Evolutionary conservation across 306 rosid species (phyloP).

Genomic region (Prunus padus): DNA sequence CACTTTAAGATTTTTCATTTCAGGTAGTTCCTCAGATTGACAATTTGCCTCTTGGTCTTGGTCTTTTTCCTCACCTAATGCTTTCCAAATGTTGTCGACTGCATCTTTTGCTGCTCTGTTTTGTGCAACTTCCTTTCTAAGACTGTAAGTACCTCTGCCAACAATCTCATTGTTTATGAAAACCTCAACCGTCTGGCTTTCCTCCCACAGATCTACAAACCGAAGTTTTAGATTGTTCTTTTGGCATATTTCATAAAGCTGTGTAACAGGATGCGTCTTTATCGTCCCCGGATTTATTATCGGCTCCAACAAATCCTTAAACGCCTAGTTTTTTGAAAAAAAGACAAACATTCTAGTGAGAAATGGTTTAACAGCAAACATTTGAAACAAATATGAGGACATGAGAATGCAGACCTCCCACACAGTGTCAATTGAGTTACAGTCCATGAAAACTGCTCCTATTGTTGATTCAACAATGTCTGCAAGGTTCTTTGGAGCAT

Average conservation of each 20-base stretch:
- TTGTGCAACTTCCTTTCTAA: constrained; percentile 48
- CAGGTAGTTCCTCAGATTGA: not conserved
- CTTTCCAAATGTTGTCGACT: constrained; percentile 31
- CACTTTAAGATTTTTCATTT: no score
- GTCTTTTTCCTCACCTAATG: not conserved
- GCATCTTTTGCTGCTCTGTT: constrained; percentile 64
- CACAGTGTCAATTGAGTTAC: constrained; percentile 35
- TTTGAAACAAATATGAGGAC: not conserved
- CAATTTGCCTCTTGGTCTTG: not conserved
- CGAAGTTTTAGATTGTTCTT: constrained; percentile 34
- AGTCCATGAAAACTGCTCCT: constrained; percentile 58
- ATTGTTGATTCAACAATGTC: constrained; percentile 54
- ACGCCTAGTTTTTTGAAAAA: constrained; percentile 25
- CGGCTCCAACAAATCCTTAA: constrained; percentile 47
- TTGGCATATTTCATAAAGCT: constrained; percentile 49
- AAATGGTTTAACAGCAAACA: not conserved
- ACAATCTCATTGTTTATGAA: constrained; percentile 28
- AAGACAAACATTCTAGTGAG: not conserved
- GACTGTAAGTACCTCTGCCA: constrained; percentile 36
- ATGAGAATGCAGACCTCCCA: constrained; percentile 42
- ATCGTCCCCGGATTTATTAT: constrained; percentile 34
- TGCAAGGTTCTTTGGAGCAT: constrained; percentile 47
- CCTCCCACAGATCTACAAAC: constrained; percentile 44
- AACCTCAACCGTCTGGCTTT: constrained; percentile 29
- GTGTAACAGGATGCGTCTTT: constrained; percentile 41